Evolutionary conservation across 495 filamentous ascomycete genomes (phyloP).

Genomic region (Emericellopsis terricola): DNA sequence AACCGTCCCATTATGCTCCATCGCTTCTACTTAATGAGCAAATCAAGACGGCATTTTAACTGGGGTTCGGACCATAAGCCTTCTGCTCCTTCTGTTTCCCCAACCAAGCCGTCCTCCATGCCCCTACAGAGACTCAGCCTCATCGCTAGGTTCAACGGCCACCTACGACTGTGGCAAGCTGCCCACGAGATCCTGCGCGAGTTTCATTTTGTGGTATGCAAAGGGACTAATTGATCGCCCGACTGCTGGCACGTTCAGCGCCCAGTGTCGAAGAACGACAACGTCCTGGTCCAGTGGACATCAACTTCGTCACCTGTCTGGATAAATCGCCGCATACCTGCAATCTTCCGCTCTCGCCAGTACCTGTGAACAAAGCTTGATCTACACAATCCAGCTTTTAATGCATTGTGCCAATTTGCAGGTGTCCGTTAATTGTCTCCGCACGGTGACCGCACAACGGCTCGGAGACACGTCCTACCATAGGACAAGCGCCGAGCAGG

Average conservation of each 20-base stretch:
- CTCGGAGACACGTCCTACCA: slow-evolving; percentile 9
- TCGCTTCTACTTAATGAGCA: slow-evolving; percentile 11
- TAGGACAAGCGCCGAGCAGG: slow-evolving; percentile 1
- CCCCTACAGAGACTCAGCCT: slow-evolving; percentile 1
- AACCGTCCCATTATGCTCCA: slow-evolving; percentile 14
- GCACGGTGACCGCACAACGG: slow-evolving; percentile 12
- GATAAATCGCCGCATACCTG: slow-evolving; percentile 2
- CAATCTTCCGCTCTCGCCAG: slow-evolving; percentile 1
- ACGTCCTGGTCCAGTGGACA: too few relatives aligned
- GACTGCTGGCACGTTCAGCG: too few relatives aligned
- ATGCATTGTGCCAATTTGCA: slow-evolving; percentile 10
- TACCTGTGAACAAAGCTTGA: not conserved
- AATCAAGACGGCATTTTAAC: too few relatives aligned
- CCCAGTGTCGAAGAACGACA: too few relatives aligned
- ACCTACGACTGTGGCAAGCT: slow-evolving; percentile 1
- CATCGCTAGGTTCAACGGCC: slow-evolving; percentile 2
- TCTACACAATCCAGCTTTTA: slow-evolving; percentile 8
- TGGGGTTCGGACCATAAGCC: too few relatives aligned
- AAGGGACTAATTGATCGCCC: too few relatives aligned
- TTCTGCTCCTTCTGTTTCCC: too few relatives aligned
- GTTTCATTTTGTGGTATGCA: too few relatives aligned
- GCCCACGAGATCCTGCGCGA: slow-evolving; percentile 1
- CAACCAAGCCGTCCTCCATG: too few relatives aligned
- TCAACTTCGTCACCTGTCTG: slow-evolving; percentile 2
- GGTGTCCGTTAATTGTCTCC: slow-evolving; percentile 12